Base-by-base conservation (phyloP, 768 basidiomycete species). In the Boletus bicolor region DNA sequence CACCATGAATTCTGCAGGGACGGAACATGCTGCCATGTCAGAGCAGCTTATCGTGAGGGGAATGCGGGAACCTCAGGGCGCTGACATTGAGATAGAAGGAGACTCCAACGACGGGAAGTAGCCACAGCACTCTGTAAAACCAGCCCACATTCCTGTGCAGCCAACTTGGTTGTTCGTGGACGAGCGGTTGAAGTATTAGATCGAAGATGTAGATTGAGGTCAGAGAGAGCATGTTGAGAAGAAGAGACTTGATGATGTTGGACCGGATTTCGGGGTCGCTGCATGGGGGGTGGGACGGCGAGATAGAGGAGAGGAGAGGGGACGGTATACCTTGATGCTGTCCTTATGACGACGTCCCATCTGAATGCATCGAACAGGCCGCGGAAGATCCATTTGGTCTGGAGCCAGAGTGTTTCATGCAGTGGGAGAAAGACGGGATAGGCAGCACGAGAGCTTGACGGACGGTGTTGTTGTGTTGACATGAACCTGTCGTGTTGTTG, bases 61-160 rank as follows among this genome's bases (percentile, higher is more conserved):
- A 48, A 49, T 28, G 53, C 38, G 49, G 52, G 45, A 49, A 57
- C 47, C 38, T 38, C n/a, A 28, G 28, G 46, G 51, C 28, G 75
- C 86, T 66, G 62, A 91, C 93, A 61, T 93, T 94, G 44, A 93
- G 77, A 72, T 93, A 93, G 53, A 93, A 79, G 11, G 91, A 91
- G 26, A 74, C 71, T 2, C 85, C 85, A 8, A 92, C 78, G 50
- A 93, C 79, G 0, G 93, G 93, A 19, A 88, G 71, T 4, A 94
- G 72, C 91, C 91, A 94, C 38, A 94, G 71, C 8, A 82, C 72
- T 64, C 85, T 87, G 68, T 89, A 91, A 60, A 89, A 82, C 82
- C 83, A 85, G 10, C 86, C 84, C 11, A 91, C 76, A 62, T 90
- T 87, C 26, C 83, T 77, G 65, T 85, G 85, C 39, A 88, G 68